Base-by-base conservation (phyloP, 2,329 filamentous ascomycete genomes). In the Colletotrichum karsti region DNA sequence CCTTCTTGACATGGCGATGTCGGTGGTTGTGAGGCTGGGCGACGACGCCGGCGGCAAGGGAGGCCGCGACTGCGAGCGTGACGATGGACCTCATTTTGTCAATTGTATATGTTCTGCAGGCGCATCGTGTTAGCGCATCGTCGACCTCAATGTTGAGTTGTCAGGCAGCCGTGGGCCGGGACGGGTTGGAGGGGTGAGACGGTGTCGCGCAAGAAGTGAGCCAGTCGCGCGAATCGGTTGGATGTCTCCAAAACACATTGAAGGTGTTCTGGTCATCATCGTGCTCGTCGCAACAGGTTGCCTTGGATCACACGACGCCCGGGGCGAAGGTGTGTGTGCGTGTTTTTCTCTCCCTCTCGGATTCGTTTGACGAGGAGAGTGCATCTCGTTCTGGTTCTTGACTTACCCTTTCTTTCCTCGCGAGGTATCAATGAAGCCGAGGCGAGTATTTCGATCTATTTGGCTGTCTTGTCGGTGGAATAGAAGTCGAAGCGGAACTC, bases 11-110 rank as follows among this genome's bases (percentile, higher is more conserved):
- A 77, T 90, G 89, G 73, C 84, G 79, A 71, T 88, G 89, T 67
- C 85, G 84, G 77, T 91, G 90, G 69, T 82, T 79, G 77, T 92
- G 89, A 48, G 82, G 80, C 75, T 89, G 86, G 30, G 91, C 91
- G 56, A 84, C 83, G 64, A 82, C 86, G 60, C 87, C 80, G 48
- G 80, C 81, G 69, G 84, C 85, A 60, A 88, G 73, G 42, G 85
- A 82, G 65, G 85, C 87, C 80, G 85, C 84, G 67, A 88, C 75
- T 75, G 86, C 83, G 71, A 85, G 77, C 64, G 82, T 81, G 72
- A 85, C 71, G 69, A 86, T 73, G 63, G 80, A 79, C 82, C 85
- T 87, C 86, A 88, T 88, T 22, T 55, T 63, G 54, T 64, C 55
- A 30, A 39, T 24, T 48, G 57, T 54, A 30, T 48, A 61, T 39